Evolutionary conservation across 129 eudicot genomes (phyloP).

Genomic region (Ambrosia artemisiifolia): DNA sequence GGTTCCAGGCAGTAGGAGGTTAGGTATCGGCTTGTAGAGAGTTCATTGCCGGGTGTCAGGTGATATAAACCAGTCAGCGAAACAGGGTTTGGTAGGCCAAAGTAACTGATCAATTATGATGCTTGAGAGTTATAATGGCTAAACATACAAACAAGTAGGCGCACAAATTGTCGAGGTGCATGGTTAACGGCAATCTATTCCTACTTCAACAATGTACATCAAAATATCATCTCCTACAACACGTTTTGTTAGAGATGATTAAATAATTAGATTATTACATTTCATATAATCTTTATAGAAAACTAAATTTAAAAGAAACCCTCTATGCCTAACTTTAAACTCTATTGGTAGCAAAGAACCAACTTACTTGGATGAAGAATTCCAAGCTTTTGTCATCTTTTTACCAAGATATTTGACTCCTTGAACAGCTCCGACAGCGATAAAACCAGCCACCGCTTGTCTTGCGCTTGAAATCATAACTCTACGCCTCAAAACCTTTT

Average conservation of each 20-base stretch:
- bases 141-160: no score
- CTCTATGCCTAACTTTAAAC: background rate
- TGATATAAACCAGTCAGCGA: no score
- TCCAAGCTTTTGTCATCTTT: slow-evolving; percentile 84
- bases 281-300: background rate
- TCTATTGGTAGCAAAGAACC: background rate
- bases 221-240: background rate
- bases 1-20: no score
- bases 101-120: no score
- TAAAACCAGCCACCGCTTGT: slow-evolving; percentile 84
- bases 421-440: slow-evolving; percentile 67
- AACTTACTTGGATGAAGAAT: slow-evolving; percentile 39
- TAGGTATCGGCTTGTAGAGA: no score
- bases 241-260: background rate
- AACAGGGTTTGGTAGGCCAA: no score
- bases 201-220: no score
- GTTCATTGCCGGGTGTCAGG: no score
- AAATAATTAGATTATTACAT: no score
- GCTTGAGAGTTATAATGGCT: no score
- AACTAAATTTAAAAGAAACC: background rate
- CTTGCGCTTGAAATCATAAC: slow-evolving; percentile 87
- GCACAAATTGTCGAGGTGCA: no score
- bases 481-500: slow-evolving; percentile 57
- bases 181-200: no score
- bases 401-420: slow-evolving; percentile 67